Evolutionary conservation across 176 grass and related monocot genomes (phyloP), one percentile per base, ranked within the genome.

Genomic region (Aegilops speltoides): DNA sequence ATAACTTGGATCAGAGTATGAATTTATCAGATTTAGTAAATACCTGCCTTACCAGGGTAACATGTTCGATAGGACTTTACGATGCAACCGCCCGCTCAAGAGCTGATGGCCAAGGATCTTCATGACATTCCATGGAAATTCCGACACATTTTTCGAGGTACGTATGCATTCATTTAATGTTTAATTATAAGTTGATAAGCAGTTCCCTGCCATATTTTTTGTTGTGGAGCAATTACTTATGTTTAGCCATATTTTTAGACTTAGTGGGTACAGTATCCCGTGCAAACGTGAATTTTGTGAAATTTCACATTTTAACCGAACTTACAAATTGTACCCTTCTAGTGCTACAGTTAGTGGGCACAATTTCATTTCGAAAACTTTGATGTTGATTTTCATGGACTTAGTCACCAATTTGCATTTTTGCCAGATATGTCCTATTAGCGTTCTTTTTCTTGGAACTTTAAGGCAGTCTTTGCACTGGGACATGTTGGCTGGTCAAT

Each of bases 61-160:
- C 80, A 89, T 87, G 70, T 85, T 94, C 45, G 57, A 75, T 93
- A 99, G 97, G 97, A 99, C 88, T 97, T 91, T 87, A 87, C 89
- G 67, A 97, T 99, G 97, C 97, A 99, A 94, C 97, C 97, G 22
- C 97, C 97, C 72, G 85, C 90, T 16, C 94, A 97, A 94, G 97
- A 99, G 79, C 75, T 99, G 72, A 85, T 86, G 11, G 94, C 94
- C 41, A 99, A 99, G 85, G 97, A 99, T 93, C 87, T 99, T 40
- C 97, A 99, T 76, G 97, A 94, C 48, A 84, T 90, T 64, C 90
- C 94, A n/a, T 99, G 97, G 97, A 99, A 90, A 83, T 99, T 99
- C 87, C 71, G 94, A 68, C 97, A 99, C 76, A 93, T 99, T 41
- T 99, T 87, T 69, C 94, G 97, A 56, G 97, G 97, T 99, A 93